A percentile compares a stretch with the other conserved stretches of the same genome.
Conservation (phyloP, 1,139 yeast species). For the Suhomyces atakaporum region DNA sequence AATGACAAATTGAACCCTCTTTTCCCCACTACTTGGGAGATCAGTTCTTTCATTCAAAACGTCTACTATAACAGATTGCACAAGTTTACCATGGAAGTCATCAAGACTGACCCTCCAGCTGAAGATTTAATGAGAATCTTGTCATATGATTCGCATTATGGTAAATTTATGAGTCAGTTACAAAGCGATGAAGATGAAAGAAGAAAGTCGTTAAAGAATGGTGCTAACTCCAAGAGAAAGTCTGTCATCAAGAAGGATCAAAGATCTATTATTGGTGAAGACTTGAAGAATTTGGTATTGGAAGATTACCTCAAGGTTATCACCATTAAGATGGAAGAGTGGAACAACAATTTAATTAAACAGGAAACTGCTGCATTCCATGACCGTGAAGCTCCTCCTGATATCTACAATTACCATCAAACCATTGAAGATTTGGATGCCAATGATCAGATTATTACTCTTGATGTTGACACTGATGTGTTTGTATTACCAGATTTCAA, state of each 20-base stretch:
- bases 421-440: constrained; percentile 45
- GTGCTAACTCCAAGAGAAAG: constrained; percentile 26
- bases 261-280: constrained; percentile 67
- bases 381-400: constrained; percentile 71
- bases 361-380: constrained; percentile 66
- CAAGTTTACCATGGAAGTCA: constrained; percentile 58
- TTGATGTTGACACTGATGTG: constrained; percentile 69
- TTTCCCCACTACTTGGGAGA: constrained; percentile 72
- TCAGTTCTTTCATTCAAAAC: constrained; percentile 61
- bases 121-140: constrained; percentile 62
- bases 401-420: constrained; percentile 46
- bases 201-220: constrained; percentile 7
- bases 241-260: constrained; percentile 44
- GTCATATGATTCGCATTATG: constrained; percentile 73
- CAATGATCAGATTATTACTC: constrained; percentile 57
- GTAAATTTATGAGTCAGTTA: constrained; percentile 36
- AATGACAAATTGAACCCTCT: constrained; percentile 58
- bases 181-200: constrained; percentile 10
- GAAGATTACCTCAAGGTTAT: constrained; percentile 75
- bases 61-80: constrained; percentile 73
- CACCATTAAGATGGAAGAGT: constrained; percentile 72
- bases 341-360: constrained; percentile 68
- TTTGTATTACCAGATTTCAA: constrained; percentile 59
- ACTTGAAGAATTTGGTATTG: constrained; percentile 58
- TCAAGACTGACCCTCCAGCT: constrained; percentile 75